Evolutionary conservation across 805 yeast species (phyloP), one percentile per base, ranked within the genome.

Genomic region (Kazachstania martiniae): DNA sequence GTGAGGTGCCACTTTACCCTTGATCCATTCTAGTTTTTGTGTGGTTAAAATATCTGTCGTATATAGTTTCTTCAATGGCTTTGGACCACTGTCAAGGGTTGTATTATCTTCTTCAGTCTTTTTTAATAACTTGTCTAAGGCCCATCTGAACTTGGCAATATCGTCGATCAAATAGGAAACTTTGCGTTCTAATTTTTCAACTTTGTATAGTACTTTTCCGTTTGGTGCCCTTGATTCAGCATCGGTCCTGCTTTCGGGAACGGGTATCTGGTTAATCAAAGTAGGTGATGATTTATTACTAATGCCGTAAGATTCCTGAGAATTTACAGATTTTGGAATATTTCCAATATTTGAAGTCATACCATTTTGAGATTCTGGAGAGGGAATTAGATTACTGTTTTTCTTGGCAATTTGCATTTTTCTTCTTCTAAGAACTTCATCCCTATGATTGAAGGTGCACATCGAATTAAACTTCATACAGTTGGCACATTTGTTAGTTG

Each of bases 381-480:
- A 9, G 6, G 25, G n/a, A 6, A 8, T n/a, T n/a, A 8, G 25
- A 23, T n/a, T n/a, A 19, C 13, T 7, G 13, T 23, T n/a, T n/a
- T 19, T 13, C 27, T 17, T 26, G 16, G 12, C n/a, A n/a, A n/a
- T n/a, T n/a, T n/a, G 28, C 8, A 12, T n/a, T 23, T 18, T 28
- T 24, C 28, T 23, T 26, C 27, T 27, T 21, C 15, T 17, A 15
- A 24, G 16, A 12, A 5, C 9, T 18, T 18, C 42, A 10, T 48
- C 46, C 23, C 46, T 44, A 32, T 46, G 42, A 14, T 39, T 36
- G 31, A 53, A 53, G 3, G 47, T 44, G 34, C 59, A 53, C 4
- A 31, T 34, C 4, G 44, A 36, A 16, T 42, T 35, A 29, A 43
- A 51, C 28, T 47, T 53, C 12, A 37, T 36, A 39, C 59, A 53